Conservation (phyloP, 352 stramenopile genomes). For the Pythium monospermum region DNA sequence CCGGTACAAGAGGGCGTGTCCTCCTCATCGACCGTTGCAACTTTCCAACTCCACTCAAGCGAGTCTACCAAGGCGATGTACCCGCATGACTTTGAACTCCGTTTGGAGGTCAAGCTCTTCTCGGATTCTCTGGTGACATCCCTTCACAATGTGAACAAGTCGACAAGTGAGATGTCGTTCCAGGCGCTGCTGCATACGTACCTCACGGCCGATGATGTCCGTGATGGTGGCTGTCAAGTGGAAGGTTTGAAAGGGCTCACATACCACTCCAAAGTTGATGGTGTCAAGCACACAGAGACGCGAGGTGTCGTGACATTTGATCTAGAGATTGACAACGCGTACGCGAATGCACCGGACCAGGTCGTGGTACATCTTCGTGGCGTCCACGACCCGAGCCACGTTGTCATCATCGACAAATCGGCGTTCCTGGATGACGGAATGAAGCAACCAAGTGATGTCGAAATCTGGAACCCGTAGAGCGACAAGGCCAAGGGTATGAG, state of each 20-base stretch:
- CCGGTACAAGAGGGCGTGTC: conserved; percentile 33
- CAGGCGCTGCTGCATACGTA: conserved; percentile 96
- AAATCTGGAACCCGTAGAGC: conserved; percentile 93
- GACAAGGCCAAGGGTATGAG: conserved; percentile 91
- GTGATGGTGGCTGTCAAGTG: conserved; percentile 51
- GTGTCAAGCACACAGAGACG: conserved; percentile 48
- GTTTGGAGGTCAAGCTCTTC: conserved; percentile 87
- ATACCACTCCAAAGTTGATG: conserved; percentile 90
- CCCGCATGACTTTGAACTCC: conserved; percentile 73
- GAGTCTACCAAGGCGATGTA: conserved; percentile 51
- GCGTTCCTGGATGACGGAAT: conserved; percentile 46
- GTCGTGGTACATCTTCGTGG: conserved; percentile 69
- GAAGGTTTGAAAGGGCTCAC: conserved; percentile 81
- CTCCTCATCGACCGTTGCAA: conserved; percentile 45
- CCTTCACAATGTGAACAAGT: conserved; percentile 90
- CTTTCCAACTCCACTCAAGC: conserved; percentile 47
- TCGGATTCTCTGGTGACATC: conserved; percentile 75
- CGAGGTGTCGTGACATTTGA: conserved; percentile 57
- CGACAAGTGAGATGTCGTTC: conserved; percentile 79
- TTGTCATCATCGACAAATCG: conserved; percentile 73
- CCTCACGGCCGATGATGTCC: conserved; percentile 78
- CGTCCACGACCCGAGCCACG: conserved; percentile 35
- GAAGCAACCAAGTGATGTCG: conserved; percentile 60
- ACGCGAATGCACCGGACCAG: conserved; percentile 59
- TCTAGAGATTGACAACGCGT: conserved; percentile 89